A percentile compares a stretch with the other conserved stretches of the same genome.
phyloP scores from a whole-genome alignment of 2,329 filamentous ascomycete species.

The Trichoderma pleuroti region DNA sequence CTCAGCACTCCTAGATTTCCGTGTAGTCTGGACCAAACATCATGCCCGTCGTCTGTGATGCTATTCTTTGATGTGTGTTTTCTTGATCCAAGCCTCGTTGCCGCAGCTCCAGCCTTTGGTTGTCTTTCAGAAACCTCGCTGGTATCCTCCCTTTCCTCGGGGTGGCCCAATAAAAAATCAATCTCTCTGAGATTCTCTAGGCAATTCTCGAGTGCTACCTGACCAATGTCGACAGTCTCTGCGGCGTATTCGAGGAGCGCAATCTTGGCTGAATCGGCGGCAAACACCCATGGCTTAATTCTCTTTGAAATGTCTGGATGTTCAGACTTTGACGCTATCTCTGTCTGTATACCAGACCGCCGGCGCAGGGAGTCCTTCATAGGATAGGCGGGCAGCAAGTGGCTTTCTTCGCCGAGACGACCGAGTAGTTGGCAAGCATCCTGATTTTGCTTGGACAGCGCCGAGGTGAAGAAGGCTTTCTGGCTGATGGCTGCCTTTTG shows the following conservation, averaged over 20 bases:
- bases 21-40: slow-evolving; percentile 51
- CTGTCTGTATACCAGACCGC: slow-evolving; percentile 44
- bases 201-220: slow-evolving; percentile 52
- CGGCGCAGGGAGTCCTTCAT: slow-evolving; percentile 35
- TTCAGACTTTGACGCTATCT: slow-evolving; percentile 37
- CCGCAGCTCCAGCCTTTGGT: not conserved
- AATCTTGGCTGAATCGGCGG: slow-evolving; percentile 58
- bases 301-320: slow-evolving; percentile 40
- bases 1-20: slow-evolving; percentile 53
- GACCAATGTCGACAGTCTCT: slow-evolving; percentile 57
- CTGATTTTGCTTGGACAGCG: slow-evolving; percentile 49
- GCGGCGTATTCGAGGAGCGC: slow-evolving; percentile 55
- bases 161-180: slow-evolving; percentile 45
- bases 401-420: slow-evolving; percentile 59
- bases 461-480: slow-evolving; percentile 53
- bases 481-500: slow-evolving; percentile 57
- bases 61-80: slow-evolving; percentile 23
- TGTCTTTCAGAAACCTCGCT: slow-evolving; percentile 25
- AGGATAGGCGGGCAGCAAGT: slow-evolving; percentile 53
- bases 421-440: slow-evolving; percentile 49
- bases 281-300: slow-evolving; percentile 57
- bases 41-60: slow-evolving; percentile 25
- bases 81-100: slow-evolving; percentile 1
- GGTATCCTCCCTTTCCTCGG: slow-evolving; percentile 29
- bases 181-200: slow-evolving; percentile 49